These are phyloP conservation scores for Spergularia bocconei DNA, from an alignment of 148 eudicot genomes.

Conservation along the genomic window DNA sequence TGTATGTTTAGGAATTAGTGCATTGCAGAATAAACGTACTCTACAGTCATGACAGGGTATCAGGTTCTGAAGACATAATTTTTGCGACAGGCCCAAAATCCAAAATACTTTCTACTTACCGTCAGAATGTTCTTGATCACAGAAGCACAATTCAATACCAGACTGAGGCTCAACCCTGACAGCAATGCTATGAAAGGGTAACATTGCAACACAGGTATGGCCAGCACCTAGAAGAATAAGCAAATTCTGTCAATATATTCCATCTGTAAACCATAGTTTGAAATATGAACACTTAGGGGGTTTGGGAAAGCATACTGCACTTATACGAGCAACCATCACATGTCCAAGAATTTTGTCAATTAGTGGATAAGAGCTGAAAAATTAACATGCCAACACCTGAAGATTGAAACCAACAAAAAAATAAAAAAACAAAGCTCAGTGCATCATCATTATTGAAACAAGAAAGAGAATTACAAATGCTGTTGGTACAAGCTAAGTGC, in stretches of 20 bases:
- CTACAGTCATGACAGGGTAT: no score
- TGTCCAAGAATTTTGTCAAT: slow-evolving; percentile 54
- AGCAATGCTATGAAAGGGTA: slow-evolving; percentile 57
- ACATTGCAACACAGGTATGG: slow-evolving; percentile 51
- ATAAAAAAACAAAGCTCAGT: no score
- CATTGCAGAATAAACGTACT: no score
- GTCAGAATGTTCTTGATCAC: slow-evolving; percentile 57
- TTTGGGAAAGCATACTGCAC: slow-evolving; percentile 50
- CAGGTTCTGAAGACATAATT: no score
- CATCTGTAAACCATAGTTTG: background rate
- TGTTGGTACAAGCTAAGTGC: no score
- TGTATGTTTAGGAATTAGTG: no score
- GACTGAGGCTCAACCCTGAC: slow-evolving; percentile 54
- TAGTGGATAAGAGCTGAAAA: slow-evolving; percentile 62
- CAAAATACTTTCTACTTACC: slow-evolving; percentile 44
- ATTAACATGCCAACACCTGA: slow-evolving; percentile 68
- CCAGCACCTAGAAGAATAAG: slow-evolving; percentile 37
- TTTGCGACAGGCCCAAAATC: background rate
- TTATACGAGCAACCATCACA: slow-evolving; percentile 46
- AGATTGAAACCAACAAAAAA: slow-evolving; percentile 14
- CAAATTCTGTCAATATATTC: background rate
- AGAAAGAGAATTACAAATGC: no score
- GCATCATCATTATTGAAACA: no score
- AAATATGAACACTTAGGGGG: background rate
- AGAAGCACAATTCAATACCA: slow-evolving; percentile 56